Percentiles rank a stretch among this genome's conserved stretches.
Evolutionary conservation across 2,329 filamentous ascomycete genomes (phyloP).

Genomic region (Aureobasidium sp.): DNA sequence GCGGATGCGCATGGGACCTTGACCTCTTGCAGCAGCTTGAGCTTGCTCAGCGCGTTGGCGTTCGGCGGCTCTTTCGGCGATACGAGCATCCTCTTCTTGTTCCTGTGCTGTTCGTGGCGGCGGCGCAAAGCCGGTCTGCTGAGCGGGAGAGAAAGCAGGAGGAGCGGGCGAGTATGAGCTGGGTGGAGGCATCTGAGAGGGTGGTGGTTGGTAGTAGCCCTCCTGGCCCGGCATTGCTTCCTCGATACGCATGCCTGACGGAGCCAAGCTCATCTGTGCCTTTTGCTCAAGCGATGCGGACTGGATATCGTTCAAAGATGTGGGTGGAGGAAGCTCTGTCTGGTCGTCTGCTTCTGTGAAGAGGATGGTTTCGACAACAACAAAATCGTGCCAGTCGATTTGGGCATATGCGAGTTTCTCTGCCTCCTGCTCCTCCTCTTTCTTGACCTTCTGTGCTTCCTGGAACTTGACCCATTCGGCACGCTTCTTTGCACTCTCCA

Average conservation of each 20-base stretch:
- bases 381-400: slow-evolving; percentile 97
- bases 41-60: slow-evolving; percentile 63
- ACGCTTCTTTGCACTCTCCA: slow-evolving; percentile 73
- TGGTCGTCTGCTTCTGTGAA: slow-evolving; percentile 86
- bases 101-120: slow-evolving; percentile 23
- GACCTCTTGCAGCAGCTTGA: slow-evolving; percentile 57
- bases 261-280: slow-evolving; percentile 76
- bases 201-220: slow-evolving; percentile 26
- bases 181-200: slow-evolving; percentile 21
- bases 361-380: slow-evolving; percentile 86
- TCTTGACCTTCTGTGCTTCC: slow-evolving; percentile 76
- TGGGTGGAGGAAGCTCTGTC: slow-evolving; percentile 77
- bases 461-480: slow-evolving; percentile 82
- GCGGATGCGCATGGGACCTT: slow-evolving; percentile 75
- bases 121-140: slow-evolving; percentile 13
- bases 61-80: slow-evolving; percentile 25
- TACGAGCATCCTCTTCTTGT: slow-evolving; percentile 29
- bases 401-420: slow-evolving; percentile 69
- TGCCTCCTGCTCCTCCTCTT: slow-evolving; percentile 77
- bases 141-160: slow-evolving; percentile 14
- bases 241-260: slow-evolving; percentile 72
- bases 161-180: slow-evolving; percentile 20
- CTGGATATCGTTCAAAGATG: slow-evolving; percentile 81
- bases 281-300: slow-evolving; percentile 93
- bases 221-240: slow-evolving; percentile 50